phyloP scores from a whole-genome alignment of 2,329 filamentous ascomycete genomes.

The Coniochaeta prunicola region DNA sequence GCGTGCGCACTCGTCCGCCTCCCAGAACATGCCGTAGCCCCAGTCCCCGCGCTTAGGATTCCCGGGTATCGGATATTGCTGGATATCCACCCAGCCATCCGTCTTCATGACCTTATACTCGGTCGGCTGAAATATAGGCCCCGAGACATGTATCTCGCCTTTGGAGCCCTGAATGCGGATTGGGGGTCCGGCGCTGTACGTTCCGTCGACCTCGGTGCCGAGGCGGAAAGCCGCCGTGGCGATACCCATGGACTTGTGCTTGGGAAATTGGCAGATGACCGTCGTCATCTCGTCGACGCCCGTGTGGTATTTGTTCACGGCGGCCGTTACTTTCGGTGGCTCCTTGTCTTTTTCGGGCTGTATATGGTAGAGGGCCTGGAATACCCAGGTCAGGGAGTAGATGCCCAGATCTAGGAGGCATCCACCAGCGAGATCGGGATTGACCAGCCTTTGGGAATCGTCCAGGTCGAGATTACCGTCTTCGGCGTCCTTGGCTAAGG shows the following conservation, averaged over 20 bases:
- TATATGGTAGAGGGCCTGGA: slow-evolving; percentile 79
- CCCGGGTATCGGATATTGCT: slow-evolving; percentile 45
- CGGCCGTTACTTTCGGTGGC: slow-evolving; percentile 58
- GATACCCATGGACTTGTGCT: slow-evolving; percentile 61
- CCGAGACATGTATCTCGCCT: slow-evolving; percentile 76
- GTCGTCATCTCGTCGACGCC: slow-evolving; percentile 72
- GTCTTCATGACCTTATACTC: slow-evolving; percentile 56
- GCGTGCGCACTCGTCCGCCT: slow-evolving; percentile 33
- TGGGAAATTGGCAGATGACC: slow-evolving; percentile 69
- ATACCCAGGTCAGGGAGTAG: slow-evolving; percentile 85
- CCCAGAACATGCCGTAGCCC: slow-evolving; percentile 75
- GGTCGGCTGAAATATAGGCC: slow-evolving; percentile 62
- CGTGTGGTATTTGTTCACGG: slow-evolving; percentile 65
- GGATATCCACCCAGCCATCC: slow-evolving; percentile 39
- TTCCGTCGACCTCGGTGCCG: slow-evolving; percentile 52
- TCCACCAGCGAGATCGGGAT: slow-evolving; percentile 74
- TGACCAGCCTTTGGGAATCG: slow-evolving; percentile 69
- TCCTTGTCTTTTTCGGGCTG: slow-evolving; percentile 62
- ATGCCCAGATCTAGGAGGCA: slow-evolving; percentile 79
- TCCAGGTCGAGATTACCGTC: slow-evolving; percentile 51
- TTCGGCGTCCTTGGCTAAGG: slow-evolving; percentile 49
- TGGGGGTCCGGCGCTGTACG: slow-evolving; percentile 54
- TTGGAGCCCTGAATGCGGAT: slow-evolving; percentile 74
- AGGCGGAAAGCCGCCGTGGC: slow-evolving; percentile 60
- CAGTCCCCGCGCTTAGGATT: slow-evolving; percentile 40